These are phyloP conservation scores for Podospora pseudoanserina DNA, from an alignment of 495 filamentous ascomycete genomes.

Conservation along the genomic window DNA sequence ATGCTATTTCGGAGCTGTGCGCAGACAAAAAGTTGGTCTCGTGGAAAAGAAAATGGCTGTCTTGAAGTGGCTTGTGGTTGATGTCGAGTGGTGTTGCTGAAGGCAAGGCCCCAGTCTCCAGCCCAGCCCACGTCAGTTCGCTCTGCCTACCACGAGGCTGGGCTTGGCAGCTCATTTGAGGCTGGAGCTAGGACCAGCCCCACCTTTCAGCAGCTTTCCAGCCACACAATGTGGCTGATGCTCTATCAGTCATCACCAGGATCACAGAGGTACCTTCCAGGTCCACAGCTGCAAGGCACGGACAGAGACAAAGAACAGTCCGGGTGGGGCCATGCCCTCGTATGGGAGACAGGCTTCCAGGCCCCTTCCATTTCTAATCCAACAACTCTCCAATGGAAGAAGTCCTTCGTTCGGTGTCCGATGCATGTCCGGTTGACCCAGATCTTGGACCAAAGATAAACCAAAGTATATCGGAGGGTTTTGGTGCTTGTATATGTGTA, in stretches of 20 bases:
- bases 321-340: neutral
- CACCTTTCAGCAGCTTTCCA: conserved; percentile 2
- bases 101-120: neutral
- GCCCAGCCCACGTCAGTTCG: conserved; percentile 26
- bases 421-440: too few species aligned
- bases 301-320: neutral
- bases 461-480: too few species aligned
- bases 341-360: too few species aligned
- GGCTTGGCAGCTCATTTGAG: conserved; percentile 3
- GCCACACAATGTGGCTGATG: neutral
- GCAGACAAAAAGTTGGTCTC: neutral
- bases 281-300: neutral
- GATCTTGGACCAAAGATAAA: too few species aligned
- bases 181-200: conserved; percentile 10
- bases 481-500: too few species aligned
- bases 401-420: too few species aligned
- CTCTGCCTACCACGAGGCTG: conserved; percentile 19
- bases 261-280: neutral
- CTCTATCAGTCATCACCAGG: neutral
- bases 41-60: neutral
- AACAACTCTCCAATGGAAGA: too few species aligned
- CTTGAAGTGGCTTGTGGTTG: neutral
- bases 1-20: neutral
- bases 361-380: neutral
- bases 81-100: conserved; percentile 6